These are phyloP conservation scores for Claviceps purpurea DNA, from an alignment of 2,329 filamentous ascomycete genomes.

Conservation along the genomic window DNA sequence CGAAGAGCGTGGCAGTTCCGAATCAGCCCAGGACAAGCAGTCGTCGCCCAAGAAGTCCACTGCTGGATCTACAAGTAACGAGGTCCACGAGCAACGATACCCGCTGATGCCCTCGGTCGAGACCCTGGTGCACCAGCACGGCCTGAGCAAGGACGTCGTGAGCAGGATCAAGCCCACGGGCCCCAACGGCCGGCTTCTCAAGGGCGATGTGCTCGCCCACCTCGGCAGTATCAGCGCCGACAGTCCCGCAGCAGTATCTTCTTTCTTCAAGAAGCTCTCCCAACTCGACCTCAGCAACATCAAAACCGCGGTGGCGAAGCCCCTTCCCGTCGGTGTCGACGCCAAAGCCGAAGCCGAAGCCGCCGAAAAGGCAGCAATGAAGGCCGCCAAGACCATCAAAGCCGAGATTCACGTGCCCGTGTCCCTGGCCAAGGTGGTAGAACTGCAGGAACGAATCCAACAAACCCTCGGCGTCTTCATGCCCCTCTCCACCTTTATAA, in stretches of 20 bases:
- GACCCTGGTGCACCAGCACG: conserved; percentile 67
- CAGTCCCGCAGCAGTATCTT: conserved; percentile 58
- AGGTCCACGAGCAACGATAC: conserved; percentile 51
- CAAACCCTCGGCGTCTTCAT: conserved; percentile 65
- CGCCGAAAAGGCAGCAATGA: no score
- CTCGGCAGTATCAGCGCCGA: conserved; percentile 62
- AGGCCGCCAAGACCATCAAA: conserved; percentile 21
- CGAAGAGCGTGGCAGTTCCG: conserved; percentile 14
- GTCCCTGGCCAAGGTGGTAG: conserved; percentile 64
- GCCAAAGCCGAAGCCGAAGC: no score
- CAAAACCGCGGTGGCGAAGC: conserved; percentile 54
- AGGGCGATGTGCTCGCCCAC: conserved; percentile 89
- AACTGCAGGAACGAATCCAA: conserved; percentile 70
- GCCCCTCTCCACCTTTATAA: conserved; percentile 76
- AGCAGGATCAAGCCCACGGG: conserved; percentile 77
- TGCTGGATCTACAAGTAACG: conserved; percentile 25
- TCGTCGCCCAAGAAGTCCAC: conserved; percentile 39
- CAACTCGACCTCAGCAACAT: conserved; percentile 94
- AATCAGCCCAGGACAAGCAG: not conserved
- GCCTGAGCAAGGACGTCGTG: conserved; percentile 60
- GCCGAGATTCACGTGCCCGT: conserved; percentile 57
- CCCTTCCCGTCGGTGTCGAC: conserved; percentile 5
- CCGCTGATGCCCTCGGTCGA: conserved; percentile 73
- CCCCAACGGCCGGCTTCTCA: conserved; percentile 76
- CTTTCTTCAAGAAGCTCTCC: conserved; percentile 58